Evolutionary conservation across 2,329 filamentous ascomycete species (phyloP).

Genomic region (Ophiostoma sp.): DNA sequence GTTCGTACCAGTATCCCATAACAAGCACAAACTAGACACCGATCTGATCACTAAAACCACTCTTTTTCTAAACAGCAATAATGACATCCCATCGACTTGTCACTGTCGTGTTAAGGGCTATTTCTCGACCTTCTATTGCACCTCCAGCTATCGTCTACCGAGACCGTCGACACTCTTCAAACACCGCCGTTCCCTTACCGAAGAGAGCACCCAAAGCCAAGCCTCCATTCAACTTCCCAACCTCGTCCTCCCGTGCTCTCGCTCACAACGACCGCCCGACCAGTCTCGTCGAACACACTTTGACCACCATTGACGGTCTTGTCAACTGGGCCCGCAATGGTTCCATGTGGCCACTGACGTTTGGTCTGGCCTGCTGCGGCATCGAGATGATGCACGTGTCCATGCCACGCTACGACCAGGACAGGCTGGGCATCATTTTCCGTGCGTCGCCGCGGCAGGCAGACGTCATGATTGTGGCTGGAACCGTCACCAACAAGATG

Average conservation of each 20-base stretch:
- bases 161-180: background rate
- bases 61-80: background rate
- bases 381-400: conserved; percentile 92
- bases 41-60: too few species aligned
- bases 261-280: background rate
- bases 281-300: background rate
- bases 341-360: conserved; percentile 85
- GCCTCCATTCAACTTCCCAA: background rate
- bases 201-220: too few species aligned
- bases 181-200: background rate
- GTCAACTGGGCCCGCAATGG: conserved; percentile 78
- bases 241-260: background rate
- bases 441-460: conserved; percentile 82
- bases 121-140: background rate
- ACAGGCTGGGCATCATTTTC: conserved; percentile 86
- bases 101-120: background rate
- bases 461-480: conserved; percentile 91
- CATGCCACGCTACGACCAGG: conserved; percentile 80
- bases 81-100: background rate
- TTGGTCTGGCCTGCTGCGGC: conserved; percentile 84
- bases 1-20: too few species aligned
- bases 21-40: too few species aligned
- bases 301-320: background rate
- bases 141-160: background rate
- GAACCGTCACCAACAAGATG: conserved; percentile 95